Conservation (phyloP, 257 asterid genomes). For the Thymus mandschuricus region DNA sequence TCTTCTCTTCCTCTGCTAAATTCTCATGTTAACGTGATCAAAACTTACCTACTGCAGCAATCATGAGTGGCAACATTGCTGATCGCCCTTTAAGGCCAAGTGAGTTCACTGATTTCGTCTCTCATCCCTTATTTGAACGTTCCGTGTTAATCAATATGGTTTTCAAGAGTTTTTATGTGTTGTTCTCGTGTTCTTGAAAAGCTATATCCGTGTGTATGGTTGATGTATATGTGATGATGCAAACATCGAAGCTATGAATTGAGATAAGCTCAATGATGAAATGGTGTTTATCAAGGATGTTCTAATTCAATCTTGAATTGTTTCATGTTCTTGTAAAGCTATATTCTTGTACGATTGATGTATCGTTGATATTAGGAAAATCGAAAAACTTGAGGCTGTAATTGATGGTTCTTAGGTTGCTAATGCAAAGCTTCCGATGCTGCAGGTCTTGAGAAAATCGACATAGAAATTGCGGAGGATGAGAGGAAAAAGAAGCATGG, state of each 20-base stretch:
- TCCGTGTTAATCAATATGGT: neutral
- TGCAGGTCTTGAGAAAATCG: constrained; percentile 53
- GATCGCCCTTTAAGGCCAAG: constrained; percentile 71
- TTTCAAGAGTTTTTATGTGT: neutral
- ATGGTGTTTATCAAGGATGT: too few relatives aligned
- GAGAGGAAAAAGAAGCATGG: constrained; percentile 58
- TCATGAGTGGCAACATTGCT: constrained; percentile 64
- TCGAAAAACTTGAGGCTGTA: too few relatives aligned
- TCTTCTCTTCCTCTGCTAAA: neutral
- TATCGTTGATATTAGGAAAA: too few relatives aligned
- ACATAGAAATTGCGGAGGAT: constrained; percentile 51
- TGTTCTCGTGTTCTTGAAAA: neutral
- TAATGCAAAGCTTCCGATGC: neutral
- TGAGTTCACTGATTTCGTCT: constrained; percentile 25
- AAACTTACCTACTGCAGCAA: constrained; percentile 49
- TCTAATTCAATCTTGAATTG: too few relatives aligned
- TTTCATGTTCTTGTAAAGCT: too few relatives aligned
- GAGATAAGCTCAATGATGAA: too few relatives aligned
- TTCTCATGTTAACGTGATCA: constrained; percentile 31
- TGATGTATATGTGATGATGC: neutral
- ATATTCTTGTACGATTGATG: too few relatives aligned
- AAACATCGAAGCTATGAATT: neutral
- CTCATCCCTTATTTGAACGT: neutral
- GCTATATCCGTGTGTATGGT: neutral
- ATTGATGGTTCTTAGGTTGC: neutral